Evolutionary conservation across 441 rosid species (phyloP).

Genomic region (Manihot esculenta): DNA sequence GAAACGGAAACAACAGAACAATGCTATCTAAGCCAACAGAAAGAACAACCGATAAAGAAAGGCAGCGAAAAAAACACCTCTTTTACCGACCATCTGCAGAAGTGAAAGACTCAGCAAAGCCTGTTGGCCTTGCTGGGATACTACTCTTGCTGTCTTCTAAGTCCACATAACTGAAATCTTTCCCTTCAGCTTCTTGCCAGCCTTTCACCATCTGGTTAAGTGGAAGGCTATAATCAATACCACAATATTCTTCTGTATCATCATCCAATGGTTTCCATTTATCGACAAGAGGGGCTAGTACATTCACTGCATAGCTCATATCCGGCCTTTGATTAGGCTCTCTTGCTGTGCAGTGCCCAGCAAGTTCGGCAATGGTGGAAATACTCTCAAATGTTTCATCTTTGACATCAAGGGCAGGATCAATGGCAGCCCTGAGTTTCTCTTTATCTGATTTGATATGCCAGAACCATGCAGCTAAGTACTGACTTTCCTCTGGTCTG

Average conservation of each 20-base stretch:
- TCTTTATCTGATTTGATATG: constrained; percentile 48
- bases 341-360: constrained; percentile 75
- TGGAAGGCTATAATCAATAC: constrained; percentile 74
- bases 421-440: constrained; percentile 57
- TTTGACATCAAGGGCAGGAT: constrained; percentile 47
- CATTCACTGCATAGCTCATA: constrained; percentile 73
- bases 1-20: constrained; percentile 17
- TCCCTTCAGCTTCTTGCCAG: constrained; percentile 80
- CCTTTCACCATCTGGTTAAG: constrained; percentile 74
- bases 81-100: constrained; percentile 68
- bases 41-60: constrained; percentile 12
- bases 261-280: constrained; percentile 65
- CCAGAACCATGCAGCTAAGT: constrained; percentile 76
- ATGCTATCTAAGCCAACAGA: constrained; percentile 32
- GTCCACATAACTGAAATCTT: constrained; percentile 48
- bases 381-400: constrained; percentile 61
- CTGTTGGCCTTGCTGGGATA: constrained; percentile 67
- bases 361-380: constrained; percentile 52
- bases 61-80: background rate
- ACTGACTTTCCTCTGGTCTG: constrained; percentile 70
- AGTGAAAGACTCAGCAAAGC: constrained; percentile 66
- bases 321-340: constrained; percentile 74
- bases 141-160: constrained; percentile 67
- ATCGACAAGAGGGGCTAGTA: constrained; percentile 62
- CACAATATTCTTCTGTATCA: constrained; percentile 54